Conservation (phyloP, 441 rosid species). For the Corymbia calophylla region DNA sequence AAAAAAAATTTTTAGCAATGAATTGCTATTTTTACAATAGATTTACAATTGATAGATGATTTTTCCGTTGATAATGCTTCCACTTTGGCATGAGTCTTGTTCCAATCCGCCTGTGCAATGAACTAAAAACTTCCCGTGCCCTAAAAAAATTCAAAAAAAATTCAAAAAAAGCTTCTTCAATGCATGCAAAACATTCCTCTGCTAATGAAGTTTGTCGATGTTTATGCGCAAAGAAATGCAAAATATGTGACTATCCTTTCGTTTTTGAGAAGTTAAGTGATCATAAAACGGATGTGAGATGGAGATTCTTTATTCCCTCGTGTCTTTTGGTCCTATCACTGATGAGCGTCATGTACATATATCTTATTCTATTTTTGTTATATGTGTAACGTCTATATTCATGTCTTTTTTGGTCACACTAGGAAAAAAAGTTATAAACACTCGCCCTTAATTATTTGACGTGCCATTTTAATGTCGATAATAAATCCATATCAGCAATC, state of each 20-base stretch:
- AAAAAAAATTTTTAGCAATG: not conserved
- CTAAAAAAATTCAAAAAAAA: too few relatives aligned
- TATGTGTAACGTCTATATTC: not conserved
- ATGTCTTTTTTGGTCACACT: not conserved
- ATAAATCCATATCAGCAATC: not conserved
- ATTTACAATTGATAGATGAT: fast-evolving
- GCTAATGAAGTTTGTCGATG: not conserved
- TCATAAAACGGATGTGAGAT: not conserved
- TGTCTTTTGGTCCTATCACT: not conserved
- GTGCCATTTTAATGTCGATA: not conserved
- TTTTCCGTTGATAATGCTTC: not conserved
- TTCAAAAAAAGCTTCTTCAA: not conserved
- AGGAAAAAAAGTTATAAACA: not conserved
- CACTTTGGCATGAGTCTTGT: not conserved
- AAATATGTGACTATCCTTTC: not conserved
- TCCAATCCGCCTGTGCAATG: not conserved
- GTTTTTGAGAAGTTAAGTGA: not conserved
- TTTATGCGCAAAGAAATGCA: not conserved
- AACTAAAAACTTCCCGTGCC: not conserved
- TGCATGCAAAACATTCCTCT: not conserved
- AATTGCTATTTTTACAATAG: too few relatives aligned
- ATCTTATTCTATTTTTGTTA: not conserved
- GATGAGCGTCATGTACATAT: not conserved
- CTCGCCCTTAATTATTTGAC: not conserved
- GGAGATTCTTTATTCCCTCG: not conserved